A percentile compares a stretch with the other conserved stretches of the same genome.
These are phyloP conservation scores for Nemania sp. DNA, from an alignment of 2,329 filamentous ascomycete genomes.

Conservation along the genomic window DNA sequence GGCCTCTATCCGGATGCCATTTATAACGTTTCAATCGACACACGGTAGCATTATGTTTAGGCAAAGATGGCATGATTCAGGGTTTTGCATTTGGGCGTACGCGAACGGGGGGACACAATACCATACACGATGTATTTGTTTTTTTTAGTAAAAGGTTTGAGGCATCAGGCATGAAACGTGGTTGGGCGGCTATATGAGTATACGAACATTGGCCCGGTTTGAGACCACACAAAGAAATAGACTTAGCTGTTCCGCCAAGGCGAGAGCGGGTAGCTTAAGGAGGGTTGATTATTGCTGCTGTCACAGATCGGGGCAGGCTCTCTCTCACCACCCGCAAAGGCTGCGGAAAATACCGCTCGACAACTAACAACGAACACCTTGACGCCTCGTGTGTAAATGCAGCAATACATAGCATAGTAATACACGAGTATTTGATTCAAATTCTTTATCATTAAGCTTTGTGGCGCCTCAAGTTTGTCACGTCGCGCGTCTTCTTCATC, in stretches of 20 bases:
- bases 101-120: background rate
- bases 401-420: constrained; percentile 10
- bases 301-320: background rate
- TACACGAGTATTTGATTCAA: constrained; percentile 14
- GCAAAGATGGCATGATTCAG: constrained; percentile 2
- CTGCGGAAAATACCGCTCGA: background rate
- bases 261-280: no score
- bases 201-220: background rate
- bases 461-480: background rate
- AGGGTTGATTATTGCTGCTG: background rate
- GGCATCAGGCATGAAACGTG: constrained; percentile 5
- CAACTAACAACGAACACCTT: no score
- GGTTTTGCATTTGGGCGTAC: constrained; percentile 11
- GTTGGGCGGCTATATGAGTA: background rate
- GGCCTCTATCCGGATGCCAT: background rate
- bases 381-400: background rate
- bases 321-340: background rate
- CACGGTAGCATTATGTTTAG: constrained; percentile 4
- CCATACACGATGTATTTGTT: background rate
- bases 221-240: background rate
- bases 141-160: background rate
- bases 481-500: no score
- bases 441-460: background rate
- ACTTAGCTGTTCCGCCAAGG: background rate
- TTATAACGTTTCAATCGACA: background rate